Base-by-base conservation (phyloP, 2,329 filamentous ascomycete species). In the Stenocarpella maydis region DNA sequence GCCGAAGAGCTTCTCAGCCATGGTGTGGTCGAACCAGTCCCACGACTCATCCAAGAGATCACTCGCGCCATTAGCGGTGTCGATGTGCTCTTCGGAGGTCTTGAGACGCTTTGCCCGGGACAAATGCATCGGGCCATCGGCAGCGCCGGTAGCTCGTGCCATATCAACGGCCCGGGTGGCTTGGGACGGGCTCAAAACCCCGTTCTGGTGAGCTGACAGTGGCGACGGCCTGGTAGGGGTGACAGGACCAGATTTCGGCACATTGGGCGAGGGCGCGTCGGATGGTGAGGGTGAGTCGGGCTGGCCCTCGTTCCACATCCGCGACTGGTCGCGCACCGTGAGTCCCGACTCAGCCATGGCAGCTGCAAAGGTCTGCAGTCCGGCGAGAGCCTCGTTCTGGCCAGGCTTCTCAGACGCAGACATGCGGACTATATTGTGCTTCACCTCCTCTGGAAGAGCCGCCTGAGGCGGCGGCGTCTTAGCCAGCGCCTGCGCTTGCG, bases 271-370 rank as follows among this genome's bases (percentile, higher is more conserved):
- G 7, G 41, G 34, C 14, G 50, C 21, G 24, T 68, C 66, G n/a
- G 75, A 74, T 10, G 87, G 88, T 7, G 88, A 74, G 9, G 87
- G 88, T 7, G 88, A 90, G 71, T 89, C 86, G 0, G 87, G 85
- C 71, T 90, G 88, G 3, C 87, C 88, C 74, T 90, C 77, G 68
- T 90, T 90, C 87, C 87, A 90, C 8, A 85, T 88, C 5, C 85
- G 86, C 24, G 82, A 79, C 72, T 90, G 87, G 53, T 89, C 86
- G 65, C 81, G 80, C 70, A 73, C 74, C 54, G 24, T 43, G 54
- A 68, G 77, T 34, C 21, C 69, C 31, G 69, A 47, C 14, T 43
- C 37, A 52, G 63, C 50, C 63, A 43, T 67, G 47, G 15, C 15
- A 17, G 8, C 15, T 21, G 45, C 21, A 9, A 49, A 28, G 26